phyloP scores from a whole-genome alignment of 116 monocot species.

The Cymodocea nodosa region DNA sequence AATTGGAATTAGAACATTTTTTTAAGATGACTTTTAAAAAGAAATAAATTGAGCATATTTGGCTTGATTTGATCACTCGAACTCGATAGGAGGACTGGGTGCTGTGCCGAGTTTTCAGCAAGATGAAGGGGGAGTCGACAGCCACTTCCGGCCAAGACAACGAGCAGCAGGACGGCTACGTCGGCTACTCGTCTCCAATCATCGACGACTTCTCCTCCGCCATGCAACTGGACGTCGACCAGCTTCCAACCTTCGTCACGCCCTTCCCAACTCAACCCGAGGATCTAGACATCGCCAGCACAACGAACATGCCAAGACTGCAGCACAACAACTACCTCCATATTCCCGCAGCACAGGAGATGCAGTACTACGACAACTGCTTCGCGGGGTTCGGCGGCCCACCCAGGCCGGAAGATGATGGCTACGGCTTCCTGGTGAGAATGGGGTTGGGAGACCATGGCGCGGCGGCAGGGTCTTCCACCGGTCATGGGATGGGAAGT shows the following conservation, averaged over 20 bases:
- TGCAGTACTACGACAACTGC: background rate
- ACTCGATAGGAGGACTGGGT: conserved; percentile 84
- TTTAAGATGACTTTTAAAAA: no score
- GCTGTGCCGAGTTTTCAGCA: conserved; percentile 74
- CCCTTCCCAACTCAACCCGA: conserved; percentile 2
- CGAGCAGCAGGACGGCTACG: conserved; percentile 9
- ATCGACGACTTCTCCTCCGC: background rate
- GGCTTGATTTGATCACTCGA: background rate
- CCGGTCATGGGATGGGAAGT: no score
- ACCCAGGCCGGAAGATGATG: background rate
- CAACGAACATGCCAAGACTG: background rate
- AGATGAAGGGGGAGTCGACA: conserved; percentile 35
- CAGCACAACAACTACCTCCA: background rate
- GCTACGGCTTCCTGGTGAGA: background rate
- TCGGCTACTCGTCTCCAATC: background rate
- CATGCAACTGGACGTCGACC: background rate
- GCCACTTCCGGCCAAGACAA: conserved; percentile 6
- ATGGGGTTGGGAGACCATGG: conserved; percentile 2
- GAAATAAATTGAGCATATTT: no score
- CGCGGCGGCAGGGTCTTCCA: no score
- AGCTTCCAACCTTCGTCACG: background rate
- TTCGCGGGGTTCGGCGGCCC: background rate
- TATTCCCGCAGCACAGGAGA: background rate
- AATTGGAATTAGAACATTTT: no score
- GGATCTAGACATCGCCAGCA: background rate